phyloP scores from a whole-genome alignment of 2,329 filamentous ascomycete genomes.

The Curvularia spicifera region DNA sequence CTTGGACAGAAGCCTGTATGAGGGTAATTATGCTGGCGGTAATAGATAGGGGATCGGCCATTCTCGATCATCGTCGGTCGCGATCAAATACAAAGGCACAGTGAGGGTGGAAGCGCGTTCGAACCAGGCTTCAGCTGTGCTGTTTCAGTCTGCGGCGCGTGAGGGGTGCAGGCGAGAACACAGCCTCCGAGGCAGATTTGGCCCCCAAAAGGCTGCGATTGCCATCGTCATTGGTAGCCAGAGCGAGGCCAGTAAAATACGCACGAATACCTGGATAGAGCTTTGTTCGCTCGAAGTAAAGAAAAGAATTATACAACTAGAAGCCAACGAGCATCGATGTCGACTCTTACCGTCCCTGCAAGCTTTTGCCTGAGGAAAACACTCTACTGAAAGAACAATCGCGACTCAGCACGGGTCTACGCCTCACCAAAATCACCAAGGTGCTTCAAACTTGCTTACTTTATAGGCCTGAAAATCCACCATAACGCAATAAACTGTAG shows the following conservation, averaged over 20 bases:
- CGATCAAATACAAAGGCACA: conserved; percentile 1
- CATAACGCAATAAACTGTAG: no score
- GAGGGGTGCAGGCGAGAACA: neutral
- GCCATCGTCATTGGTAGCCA: neutral
- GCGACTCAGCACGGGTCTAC: no score
- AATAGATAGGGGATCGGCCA: conserved; percentile 30
- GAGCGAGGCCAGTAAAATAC: neutral
- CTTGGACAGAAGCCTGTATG: conserved; percentile 26
- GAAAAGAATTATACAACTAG: no score
- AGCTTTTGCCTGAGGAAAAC: no score
- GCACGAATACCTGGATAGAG: no score
- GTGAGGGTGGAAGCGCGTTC: neutral
- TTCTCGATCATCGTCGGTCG: conserved; percentile 8
- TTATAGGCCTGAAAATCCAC: no score
- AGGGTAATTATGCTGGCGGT: conserved; percentile 26
- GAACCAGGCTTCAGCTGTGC: neutral
- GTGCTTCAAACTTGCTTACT: no score
- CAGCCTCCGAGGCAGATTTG: conserved; percentile 9
- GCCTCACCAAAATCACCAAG: no score
- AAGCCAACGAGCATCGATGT: no score
- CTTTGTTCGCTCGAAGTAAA: no score
- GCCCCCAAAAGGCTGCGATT: neutral
- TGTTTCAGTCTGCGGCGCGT: neutral
- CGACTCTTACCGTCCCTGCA: no score
- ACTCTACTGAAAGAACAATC: no score